Evolutionary conservation across 352 stramenopile species (phyloP).

Genomic region (Pythium phragmitis): DNA sequence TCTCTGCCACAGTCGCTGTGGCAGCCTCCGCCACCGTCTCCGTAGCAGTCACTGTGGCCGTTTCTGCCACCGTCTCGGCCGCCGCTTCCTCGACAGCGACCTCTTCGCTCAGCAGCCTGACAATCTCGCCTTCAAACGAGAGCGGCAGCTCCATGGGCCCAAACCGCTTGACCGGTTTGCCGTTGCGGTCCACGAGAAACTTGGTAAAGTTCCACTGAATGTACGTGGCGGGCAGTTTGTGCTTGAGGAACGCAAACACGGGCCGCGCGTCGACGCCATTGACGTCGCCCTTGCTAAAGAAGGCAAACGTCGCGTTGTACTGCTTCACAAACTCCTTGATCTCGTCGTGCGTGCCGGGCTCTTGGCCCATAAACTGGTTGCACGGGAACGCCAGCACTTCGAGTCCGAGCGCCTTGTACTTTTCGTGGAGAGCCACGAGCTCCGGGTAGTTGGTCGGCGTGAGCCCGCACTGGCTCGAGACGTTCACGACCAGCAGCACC

Average conservation of each 20-base stretch:
- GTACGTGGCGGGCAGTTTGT: constrained; percentile 56
- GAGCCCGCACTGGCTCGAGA: constrained; percentile 26
- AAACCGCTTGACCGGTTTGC: constrained; percentile 72
- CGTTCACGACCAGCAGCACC: constrained; percentile 29
- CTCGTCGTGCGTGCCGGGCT: constrained; percentile 53
- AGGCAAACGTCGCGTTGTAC: constrained; percentile 44
- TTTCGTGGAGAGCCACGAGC: constrained; percentile 33
- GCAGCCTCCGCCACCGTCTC: no score
- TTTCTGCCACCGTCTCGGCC: constrained; percentile 9
- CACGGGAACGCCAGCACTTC: constrained; percentile 81
- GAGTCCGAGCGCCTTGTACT: constrained; percentile 55
- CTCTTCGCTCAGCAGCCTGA: constrained; percentile 51
- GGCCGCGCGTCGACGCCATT: constrained; percentile 82
- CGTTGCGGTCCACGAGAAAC: constrained; percentile 86
- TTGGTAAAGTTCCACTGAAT: constrained; percentile 92
- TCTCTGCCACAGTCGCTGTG: no score
- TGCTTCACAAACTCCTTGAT: constrained; percentile 65
- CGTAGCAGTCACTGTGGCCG: not conserved
- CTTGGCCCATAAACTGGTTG: constrained; percentile 84
- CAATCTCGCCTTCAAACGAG: constrained; percentile 79
- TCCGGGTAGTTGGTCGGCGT: constrained; percentile 69
- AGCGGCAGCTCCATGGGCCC: constrained; percentile 60
- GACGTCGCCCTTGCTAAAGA: constrained; percentile 79
- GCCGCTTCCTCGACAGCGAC: constrained; percentile 32
- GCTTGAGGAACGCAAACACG: constrained; percentile 83